phyloP scores from a whole-genome alignment of 2,329 filamentous ascomycete species.

The Onygenales sp. region DNA sequence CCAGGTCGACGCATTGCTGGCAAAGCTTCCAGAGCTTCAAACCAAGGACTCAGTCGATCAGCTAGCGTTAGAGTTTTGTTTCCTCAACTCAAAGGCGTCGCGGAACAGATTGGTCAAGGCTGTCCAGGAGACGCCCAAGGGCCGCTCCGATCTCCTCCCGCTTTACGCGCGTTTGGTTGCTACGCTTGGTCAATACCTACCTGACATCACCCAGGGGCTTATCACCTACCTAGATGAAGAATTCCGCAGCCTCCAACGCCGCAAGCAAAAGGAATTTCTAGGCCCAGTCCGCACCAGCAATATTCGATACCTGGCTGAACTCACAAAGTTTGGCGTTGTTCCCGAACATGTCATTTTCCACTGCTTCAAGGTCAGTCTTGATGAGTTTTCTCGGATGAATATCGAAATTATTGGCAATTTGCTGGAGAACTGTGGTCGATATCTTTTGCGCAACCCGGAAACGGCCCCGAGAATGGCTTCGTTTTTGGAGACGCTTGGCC shows the following conservation, averaged over 20 bases:
- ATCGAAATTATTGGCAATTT: conserved; percentile 97
- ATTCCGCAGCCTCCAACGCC: conserved; percentile 89
- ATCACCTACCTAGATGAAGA: conserved; percentile 92
- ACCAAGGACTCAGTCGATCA: conserved; percentile 89
- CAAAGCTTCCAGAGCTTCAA: conserved; percentile 80
- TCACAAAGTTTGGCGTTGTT: conserved; percentile 96
- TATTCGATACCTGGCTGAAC: conserved; percentile 91
- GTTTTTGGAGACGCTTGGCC: conserved; percentile 87
- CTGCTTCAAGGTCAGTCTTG: conserved; percentile 91
- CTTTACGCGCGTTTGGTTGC: conserved; percentile 88
- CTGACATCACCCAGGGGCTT: conserved; percentile 83
- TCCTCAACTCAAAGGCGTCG: conserved; percentile 95
- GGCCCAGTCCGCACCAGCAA: conserved; percentile 90
- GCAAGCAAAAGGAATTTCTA: conserved; percentile 95
- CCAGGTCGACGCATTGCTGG: conserved; percentile 83
- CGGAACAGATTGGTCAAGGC: conserved; percentile 89
- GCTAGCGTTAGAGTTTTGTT: conserved; percentile 92
- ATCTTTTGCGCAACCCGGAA: conserved; percentile 83
- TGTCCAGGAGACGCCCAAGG: conserved; percentile 88
- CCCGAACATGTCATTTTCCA: conserved; percentile 99
- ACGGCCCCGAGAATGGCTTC: conserved; percentile 88
- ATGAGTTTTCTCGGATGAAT: conserved; percentile 98
- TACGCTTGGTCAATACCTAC: conserved; percentile 86
- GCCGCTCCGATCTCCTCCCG: conserved; percentile 80
- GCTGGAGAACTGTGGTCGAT: conserved; percentile 91